phyloP scores from a whole-genome alignment of 257 asterid species.

The Lantana camara region DNA sequence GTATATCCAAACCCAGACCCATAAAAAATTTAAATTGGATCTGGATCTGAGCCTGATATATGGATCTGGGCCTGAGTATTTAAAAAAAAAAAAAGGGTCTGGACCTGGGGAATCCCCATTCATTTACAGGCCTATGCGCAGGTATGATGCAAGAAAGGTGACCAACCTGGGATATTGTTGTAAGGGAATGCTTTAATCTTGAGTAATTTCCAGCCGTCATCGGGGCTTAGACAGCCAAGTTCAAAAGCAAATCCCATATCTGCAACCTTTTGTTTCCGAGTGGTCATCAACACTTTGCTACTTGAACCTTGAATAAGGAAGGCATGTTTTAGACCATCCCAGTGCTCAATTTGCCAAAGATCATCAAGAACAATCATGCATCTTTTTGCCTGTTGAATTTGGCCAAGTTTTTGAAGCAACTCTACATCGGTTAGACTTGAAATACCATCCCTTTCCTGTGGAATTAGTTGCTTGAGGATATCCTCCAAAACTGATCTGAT shows the following conservation, averaged over 20 bases:
- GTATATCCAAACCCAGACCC: too few species aligned
- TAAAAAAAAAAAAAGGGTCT: too few species aligned
- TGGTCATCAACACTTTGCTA: constrained; percentile 25
- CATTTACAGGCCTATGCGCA: too few species aligned
- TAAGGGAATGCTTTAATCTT: constrained; percentile 27
- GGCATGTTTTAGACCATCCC: constrained; percentile 23
- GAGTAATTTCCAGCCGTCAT: constrained; percentile 30
- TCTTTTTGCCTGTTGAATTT: neutral
- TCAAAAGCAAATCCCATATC: constrained; percentile 1
- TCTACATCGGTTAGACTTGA: neutral
- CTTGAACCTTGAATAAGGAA: neutral
- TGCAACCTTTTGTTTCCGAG: constrained; percentile 18
- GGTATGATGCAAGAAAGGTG: too few species aligned
- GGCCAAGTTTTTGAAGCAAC: neutral
- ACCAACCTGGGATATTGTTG: neutral
- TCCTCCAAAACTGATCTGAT: constrained; percentile 11
- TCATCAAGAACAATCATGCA: constrained; percentile 21
- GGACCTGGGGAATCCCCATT: too few species aligned
- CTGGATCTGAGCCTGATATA: too few species aligned
- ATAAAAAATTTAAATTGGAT: too few species aligned
- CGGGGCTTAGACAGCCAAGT: neutral
- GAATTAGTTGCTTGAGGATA: neutral
- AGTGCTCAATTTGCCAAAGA: constrained; percentile 20
- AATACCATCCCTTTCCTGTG: neutral
- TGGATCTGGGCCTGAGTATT: too few species aligned